Percentiles rank a stretch among this genome's conserved stretches.
phyloP scores from a whole-genome alignment of 1,284 basidiomycete species.

The Tetrapyrgos nigripes region DNA sequence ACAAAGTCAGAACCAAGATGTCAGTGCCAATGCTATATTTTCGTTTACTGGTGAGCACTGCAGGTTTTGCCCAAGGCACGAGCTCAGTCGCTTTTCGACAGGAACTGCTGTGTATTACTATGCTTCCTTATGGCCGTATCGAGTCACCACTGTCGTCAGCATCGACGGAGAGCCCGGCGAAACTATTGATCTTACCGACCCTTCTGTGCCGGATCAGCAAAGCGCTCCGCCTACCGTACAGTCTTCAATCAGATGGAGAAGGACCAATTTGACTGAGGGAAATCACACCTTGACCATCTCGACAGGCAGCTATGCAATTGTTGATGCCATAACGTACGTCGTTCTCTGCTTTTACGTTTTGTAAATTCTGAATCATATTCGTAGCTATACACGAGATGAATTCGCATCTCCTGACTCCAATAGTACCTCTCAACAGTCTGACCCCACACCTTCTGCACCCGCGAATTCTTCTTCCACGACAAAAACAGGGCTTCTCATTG shows the following conservation, averaged over 20 bases:
- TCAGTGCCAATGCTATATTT: not conserved
- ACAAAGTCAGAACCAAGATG: not conserved
- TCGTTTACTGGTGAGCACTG: not conserved
- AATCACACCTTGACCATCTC: not conserved
- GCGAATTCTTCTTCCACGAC: not conserved
- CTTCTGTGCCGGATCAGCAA: not conserved
- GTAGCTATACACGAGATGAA: not conserved
- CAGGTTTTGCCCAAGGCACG: too few species aligned
- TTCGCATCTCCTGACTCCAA: not conserved
- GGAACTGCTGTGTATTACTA: conserved; percentile 6
- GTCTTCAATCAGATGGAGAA: not conserved
- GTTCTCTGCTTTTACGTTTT: too few species aligned
- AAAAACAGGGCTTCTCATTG: not conserved
- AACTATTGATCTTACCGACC: not conserved
- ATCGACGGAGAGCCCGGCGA: not conserved
- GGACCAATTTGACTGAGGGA: not conserved
- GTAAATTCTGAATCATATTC: too few species aligned
- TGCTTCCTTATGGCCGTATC: conserved; percentile 4
- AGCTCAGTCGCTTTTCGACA: too few species aligned
- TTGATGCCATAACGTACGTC: not conserved
- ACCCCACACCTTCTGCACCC: not conserved
- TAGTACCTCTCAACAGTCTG: not conserved
- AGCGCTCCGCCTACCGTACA: not conserved
- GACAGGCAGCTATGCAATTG: not conserved
- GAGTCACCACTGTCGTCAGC: not conserved